Evolutionary conservation across 257 asterid genomes (phyloP).

Genomic region (Anisodus tanguticus): DNA sequence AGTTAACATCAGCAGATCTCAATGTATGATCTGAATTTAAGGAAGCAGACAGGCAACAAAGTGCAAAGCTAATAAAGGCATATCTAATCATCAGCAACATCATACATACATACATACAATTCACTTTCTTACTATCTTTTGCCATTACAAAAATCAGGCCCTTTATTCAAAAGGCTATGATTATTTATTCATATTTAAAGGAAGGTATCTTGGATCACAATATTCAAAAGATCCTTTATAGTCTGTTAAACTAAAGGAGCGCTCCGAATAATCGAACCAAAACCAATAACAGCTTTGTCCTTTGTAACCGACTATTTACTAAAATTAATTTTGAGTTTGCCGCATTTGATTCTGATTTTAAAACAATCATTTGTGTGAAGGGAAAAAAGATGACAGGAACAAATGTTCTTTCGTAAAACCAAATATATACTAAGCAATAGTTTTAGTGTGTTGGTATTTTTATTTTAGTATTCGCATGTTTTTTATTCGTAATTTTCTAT

Average conservation of each 20-base stretch:
- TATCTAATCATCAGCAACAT: slow-evolving; percentile 13
- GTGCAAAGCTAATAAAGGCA: background rate
- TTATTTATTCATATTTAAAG: background rate
- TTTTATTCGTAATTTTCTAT: too few relatives aligned
- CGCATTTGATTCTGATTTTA: background rate
- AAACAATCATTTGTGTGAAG: background rate
- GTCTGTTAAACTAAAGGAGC: too few relatives aligned
- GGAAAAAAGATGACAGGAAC: background rate
- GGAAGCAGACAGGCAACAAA: background rate
- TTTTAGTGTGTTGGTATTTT: background rate
- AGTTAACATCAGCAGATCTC: background rate
- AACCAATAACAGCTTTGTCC: background rate
- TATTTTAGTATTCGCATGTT: too few relatives aligned
- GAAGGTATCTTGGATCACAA: background rate
- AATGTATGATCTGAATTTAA: background rate
- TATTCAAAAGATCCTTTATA: background rate
- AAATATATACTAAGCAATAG: background rate
- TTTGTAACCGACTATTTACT: too few relatives aligned
- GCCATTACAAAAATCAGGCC: background rate
- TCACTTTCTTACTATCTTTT: background rate
- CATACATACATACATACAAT: background rate
- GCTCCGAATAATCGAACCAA: too few relatives aligned
- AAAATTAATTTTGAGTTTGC: background rate
- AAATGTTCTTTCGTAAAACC: background rate
- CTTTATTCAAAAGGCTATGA: background rate